A percentile compares a stretch with the other conserved stretches of the same genome.
These are phyloP conservation scores for Boletus speciosus DNA, from an alignment of 768 basidiomycete species.

Conservation along the genomic window DNA sequence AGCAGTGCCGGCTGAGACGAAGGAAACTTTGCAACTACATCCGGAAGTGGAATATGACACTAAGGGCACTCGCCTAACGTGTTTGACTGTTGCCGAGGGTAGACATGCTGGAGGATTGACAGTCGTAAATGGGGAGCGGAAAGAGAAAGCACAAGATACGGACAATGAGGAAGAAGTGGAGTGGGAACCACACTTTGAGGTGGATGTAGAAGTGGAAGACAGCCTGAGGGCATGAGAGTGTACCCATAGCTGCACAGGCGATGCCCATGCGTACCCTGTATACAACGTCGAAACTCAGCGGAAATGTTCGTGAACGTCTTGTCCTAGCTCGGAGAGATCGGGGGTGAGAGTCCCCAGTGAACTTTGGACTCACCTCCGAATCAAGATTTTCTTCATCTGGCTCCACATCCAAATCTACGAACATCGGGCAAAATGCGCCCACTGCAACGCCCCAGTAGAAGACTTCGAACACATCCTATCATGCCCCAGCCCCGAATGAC, in stretches of 20 bases:
- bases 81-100: conserved; percentile 58
- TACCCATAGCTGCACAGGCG: conserved; percentile 47
- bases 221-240: background rate
- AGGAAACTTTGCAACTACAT: conserved; percentile 35
- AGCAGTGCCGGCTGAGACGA: conserved; percentile 36
- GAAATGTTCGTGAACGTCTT: background rate
- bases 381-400: too few species aligned
- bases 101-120: conserved; percentile 20
- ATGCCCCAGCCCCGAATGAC: too few species aligned
- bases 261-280: conserved; percentile 45
- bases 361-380: too few species aligned
- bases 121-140: conserved; percentile 34
- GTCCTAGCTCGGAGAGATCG: conserved; percentile 49
- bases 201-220: conserved; percentile 18
- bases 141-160: conserved; percentile 30
- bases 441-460: too few species aligned
- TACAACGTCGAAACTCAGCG: background rate
- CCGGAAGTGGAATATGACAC: conserved; percentile 75
- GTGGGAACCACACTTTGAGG: conserved; percentile 20
- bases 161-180: conserved; percentile 34
- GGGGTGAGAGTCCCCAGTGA: too few species aligned
- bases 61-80: conserved; percentile 83
- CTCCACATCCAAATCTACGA: too few species aligned
- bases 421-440: too few species aligned
- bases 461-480: too few species aligned